Conservation (phyloP, 805 yeast species). For the Hanseniaspora vineae region DNA sequence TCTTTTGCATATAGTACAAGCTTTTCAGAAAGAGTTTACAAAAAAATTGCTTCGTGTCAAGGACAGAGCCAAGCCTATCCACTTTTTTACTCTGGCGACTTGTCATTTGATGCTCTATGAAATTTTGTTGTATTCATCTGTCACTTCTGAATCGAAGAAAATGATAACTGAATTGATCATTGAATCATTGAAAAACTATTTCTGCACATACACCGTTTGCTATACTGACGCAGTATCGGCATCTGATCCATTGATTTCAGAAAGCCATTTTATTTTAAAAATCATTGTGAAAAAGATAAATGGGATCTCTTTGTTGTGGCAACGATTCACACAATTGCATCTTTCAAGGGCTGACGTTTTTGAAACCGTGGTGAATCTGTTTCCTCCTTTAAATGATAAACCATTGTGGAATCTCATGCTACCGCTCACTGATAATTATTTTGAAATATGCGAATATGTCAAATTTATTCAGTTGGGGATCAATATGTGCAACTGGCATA, state of each 20-base stretch:
- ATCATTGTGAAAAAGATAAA: conserved; percentile 7
- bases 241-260: conserved; percentile 6
- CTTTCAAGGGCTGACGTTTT: conserved; percentile 5
- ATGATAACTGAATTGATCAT: conserved; percentile 11
- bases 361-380: background rate
- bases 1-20: conserved; percentile 10
- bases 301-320: conserved; percentile 12
- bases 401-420: conserved; percentile 15
- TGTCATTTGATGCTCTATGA: conserved; percentile 20
- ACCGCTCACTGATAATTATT: conserved; percentile 6
- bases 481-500: conserved; percentile 21
- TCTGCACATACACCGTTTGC: background rate
- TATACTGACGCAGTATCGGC: background rate
- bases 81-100: conserved; percentile 18
- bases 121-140: conserved; percentile 10
- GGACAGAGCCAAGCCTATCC: conserved; percentile 20
- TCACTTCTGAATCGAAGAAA: background rate
- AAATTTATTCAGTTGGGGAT: conserved; percentile 10
- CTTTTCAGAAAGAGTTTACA: conserved; percentile 18
- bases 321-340: conserved; percentile 5
- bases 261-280: conserved; percentile 13
- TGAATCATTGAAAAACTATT: conserved; percentile 5
- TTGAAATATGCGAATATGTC: conserved; percentile 7
- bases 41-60: conserved; percentile 12
- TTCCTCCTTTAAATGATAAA: conserved; percentile 11